Evolutionary conservation across 2,329 filamentous ascomycete species (phyloP).

Genomic region (Botryotinia convoluta): DNA sequence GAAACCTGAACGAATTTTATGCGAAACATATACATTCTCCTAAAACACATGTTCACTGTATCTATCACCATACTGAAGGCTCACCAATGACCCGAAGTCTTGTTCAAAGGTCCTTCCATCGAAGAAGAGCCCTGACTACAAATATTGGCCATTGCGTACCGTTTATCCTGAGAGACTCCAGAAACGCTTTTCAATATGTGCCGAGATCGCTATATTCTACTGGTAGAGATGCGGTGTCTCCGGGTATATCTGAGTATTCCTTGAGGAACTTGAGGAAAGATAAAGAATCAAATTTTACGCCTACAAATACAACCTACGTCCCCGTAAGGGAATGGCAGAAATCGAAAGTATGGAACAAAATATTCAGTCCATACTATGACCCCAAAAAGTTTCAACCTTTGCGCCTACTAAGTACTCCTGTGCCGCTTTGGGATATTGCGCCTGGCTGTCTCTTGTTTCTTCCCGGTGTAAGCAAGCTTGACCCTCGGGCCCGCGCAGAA

Average conservation of each 20-base stretch:
- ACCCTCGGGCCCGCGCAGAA: background rate
- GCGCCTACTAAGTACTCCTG: background rate
- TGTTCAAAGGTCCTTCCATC: background rate
- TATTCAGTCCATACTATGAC: constrained; percentile 10
- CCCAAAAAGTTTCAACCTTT: background rate
- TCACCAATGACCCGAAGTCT: background rate
- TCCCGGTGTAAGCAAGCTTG: background rate
- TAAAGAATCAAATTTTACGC: background rate
- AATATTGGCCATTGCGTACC: background rate
- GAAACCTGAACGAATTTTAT: background rate
- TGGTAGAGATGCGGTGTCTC: background rate
- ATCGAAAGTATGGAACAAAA: constrained; percentile 12
- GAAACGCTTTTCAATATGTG: background rate
- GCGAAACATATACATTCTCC: background rate
- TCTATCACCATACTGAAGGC: background rate
- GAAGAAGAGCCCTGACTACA: background rate
- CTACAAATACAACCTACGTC: background rate
- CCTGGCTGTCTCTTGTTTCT: constrained; percentile 8
- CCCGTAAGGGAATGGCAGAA: background rate
- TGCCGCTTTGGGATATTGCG: constrained; percentile 20
- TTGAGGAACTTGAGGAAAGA: background rate
- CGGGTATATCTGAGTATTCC: background rate
- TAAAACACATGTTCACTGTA: background rate
- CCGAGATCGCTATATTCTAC: background rate
- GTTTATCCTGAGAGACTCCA: background rate